Evolutionary conservation across 106 monocot genomes (phyloP).

Genomic region (Triglochin maritima): DNA sequence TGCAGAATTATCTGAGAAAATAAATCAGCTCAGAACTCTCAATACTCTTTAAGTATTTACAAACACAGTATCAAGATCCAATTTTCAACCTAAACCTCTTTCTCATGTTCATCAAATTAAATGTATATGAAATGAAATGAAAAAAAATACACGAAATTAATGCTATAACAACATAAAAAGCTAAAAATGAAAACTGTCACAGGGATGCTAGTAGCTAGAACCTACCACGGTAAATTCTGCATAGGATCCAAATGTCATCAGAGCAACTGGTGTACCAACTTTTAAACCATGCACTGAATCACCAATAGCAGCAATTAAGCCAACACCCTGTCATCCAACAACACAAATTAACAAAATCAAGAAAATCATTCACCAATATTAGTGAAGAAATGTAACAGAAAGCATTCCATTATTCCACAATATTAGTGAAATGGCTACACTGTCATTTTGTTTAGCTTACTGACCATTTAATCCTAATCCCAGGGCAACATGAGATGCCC

Average conservation of each 20-base stretch:
- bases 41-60: too few relatives aligned
- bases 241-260: slow-evolving; percentile 90
- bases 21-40: background rate
- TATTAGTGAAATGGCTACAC: too few relatives aligned
- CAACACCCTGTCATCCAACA: slow-evolving; percentile 52
- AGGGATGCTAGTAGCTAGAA: background rate
- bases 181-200: background rate
- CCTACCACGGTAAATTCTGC: slow-evolving; percentile 73
- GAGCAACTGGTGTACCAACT: slow-evolving; percentile 84
- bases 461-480: too few relatives aligned
- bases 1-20: background rate
- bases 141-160: background rate
- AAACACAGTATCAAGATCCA: too few relatives aligned
- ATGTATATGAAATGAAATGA: background rate
- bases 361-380: too few relatives aligned
- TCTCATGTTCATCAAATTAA: too few relatives aligned
- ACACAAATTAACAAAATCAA: background rate
- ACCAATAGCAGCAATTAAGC: slow-evolving; percentile 77
- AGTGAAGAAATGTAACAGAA: too few relatives aligned
- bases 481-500: too few relatives aligned
- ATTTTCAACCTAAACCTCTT: too few relatives aligned
- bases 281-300: slow-evolving; percentile 54
- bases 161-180: background rate
- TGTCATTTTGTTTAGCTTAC: too few relatives aligned
- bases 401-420: too few relatives aligned